These are phyloP conservation scores for Gyromitra esculenta DNA, from an alignment of 2,329 filamentous ascomycete species.

Conservation along the genomic window DNA sequence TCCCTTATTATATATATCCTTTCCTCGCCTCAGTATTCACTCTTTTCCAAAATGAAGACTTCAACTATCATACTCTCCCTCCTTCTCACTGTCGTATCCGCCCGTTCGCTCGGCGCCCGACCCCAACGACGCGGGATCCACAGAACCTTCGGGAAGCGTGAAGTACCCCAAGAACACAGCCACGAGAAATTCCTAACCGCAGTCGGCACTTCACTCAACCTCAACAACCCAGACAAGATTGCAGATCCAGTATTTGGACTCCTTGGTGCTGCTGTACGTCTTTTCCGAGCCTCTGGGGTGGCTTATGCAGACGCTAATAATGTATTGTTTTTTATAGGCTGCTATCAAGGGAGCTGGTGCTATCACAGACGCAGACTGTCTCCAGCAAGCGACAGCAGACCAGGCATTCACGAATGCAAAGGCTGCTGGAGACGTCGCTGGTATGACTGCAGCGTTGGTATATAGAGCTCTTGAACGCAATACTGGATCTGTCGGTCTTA, in stretches of 20 bases:
- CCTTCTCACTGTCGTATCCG: slow-evolving; percentile 21
- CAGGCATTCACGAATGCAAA: slow-evolving; percentile 72
- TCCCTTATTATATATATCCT: slow-evolving; percentile 11
- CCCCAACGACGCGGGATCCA: slow-evolving; percentile 19
- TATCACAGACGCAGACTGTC: slow-evolving; percentile 67
- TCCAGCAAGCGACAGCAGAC: slow-evolving; percentile 69
- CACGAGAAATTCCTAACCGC: slow-evolving; percentile 65
- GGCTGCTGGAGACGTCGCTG: slow-evolving; percentile 66
- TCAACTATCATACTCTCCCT: slow-evolving; percentile 31
- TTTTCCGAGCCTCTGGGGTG: neutral
- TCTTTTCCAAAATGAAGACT: slow-evolving; percentile 42
- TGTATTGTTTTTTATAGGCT: slow-evolving; percentile 55
- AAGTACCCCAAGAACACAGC: slow-evolving; percentile 69
- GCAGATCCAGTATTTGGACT: slow-evolving; percentile 66
- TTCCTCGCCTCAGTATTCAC: neutral
- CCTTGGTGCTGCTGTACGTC: slow-evolving; percentile 63
- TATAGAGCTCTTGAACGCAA: slow-evolving; percentile 70
- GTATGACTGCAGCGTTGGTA: slow-evolving; percentile 67
- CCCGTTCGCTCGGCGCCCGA: slow-evolving; percentile 17
- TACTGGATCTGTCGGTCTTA: slow-evolving; percentile 68
- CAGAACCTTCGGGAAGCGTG: slow-evolving; percentile 59
- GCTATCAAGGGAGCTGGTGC: slow-evolving; percentile 64
- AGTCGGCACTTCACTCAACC: slow-evolving; percentile 62
- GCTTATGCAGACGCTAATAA: neutral
- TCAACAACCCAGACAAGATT: slow-evolving; percentile 65